A percentile compares a stretch with the other conserved stretches of the same genome.
Conservation (phyloP, 108 stramenopile species). For the Stephanodiscus minutulus region DNA sequence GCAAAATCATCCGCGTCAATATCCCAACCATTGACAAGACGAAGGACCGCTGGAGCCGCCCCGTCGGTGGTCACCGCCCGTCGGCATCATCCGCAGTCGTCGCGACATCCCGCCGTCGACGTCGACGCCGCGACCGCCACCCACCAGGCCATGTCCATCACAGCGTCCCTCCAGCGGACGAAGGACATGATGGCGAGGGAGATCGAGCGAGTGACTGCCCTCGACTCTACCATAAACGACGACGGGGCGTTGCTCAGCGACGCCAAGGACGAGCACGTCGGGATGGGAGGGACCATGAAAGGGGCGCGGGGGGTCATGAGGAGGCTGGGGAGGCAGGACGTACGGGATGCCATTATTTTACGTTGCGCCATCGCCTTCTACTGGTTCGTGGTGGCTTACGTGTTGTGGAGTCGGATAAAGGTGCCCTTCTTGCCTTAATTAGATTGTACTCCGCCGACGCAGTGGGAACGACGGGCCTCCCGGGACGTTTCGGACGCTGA, state of each 20-base stretch:
- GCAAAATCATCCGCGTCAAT: too few species aligned
- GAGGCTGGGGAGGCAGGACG: conserved; percentile 38
- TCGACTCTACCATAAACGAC: conserved; percentile 34
- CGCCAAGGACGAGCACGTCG: conserved; percentile 34
- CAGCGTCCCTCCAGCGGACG: conserved; percentile 40
- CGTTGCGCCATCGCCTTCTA: conserved; percentile 37
- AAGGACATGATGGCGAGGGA: conserved; percentile 46
- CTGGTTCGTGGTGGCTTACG: conserved; percentile 44
- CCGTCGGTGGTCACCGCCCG: too few species aligned
- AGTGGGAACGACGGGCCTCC: too few species aligned
- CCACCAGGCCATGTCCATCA: conserved; percentile 42
- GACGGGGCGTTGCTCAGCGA: conserved; percentile 28
- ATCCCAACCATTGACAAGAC: too few species aligned
- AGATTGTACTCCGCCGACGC: too few species aligned
- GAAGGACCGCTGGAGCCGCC: too few species aligned
- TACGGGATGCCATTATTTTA: conserved; percentile 46
- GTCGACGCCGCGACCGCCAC: conserved; percentile 30
- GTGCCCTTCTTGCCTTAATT: conserved; percentile 44
- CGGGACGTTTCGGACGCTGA: neutral
- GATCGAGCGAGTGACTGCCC: conserved; percentile 27
- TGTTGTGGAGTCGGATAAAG: conserved; percentile 48
- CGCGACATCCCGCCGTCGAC: too few species aligned
- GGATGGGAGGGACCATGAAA: conserved; percentile 49
- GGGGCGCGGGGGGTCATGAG: conserved; percentile 32
- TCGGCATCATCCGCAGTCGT: too few species aligned